Base-by-base conservation (phyloP, 768 basidiomycete genomes). In the Harrya chromipes region DNA sequence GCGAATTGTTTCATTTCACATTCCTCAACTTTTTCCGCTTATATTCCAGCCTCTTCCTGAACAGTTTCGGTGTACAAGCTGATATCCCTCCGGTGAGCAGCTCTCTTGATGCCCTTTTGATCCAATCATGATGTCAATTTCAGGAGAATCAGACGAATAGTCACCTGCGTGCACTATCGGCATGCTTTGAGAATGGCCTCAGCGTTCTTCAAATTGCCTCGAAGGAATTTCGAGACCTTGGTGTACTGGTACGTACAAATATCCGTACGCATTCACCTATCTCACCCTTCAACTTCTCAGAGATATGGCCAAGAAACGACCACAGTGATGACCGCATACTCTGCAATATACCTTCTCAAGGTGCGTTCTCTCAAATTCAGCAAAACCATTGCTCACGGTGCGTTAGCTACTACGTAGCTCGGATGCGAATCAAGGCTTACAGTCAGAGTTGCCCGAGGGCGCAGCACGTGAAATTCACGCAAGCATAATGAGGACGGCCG, bases 261-360 rank as follows among this genome's bases (percentile, higher is more conserved):
- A 80, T 81, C 53, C 46, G 77, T 67, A 9, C 14, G 21, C 16
- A 36, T 47, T 20, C 35, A 23, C 19, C 14, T n/a, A 10, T 34
- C 37, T 46, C 40, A 47, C 43, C 35, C 42, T 34, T 40, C 41
- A 26, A 38, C 31, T 60, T 36, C 40, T 44, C 63, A 91, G 89
- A 84, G 85, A 39, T 93, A 92, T 58, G 80, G 85, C 8, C 90
- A 92, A 71, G 90, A 92, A 63, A 85, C 87, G 5, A 81, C 90
- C 52, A 84, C 85, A 8, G 80, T 87, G 40, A 92, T 92, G 90
- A 87, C 86, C 17, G 90, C 88, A 21, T 92, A 92, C 60, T 82
- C 86, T 40, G 89, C 90, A 17, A 82, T 92, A 33, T 85, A 90
- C 62, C 70, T 93, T 54, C 72, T 92, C 56, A 84, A 78, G 76